phyloP scores from a whole-genome alignment of 495 filamentous ascomycete species.

The Amniculicola lignicola region DNA sequence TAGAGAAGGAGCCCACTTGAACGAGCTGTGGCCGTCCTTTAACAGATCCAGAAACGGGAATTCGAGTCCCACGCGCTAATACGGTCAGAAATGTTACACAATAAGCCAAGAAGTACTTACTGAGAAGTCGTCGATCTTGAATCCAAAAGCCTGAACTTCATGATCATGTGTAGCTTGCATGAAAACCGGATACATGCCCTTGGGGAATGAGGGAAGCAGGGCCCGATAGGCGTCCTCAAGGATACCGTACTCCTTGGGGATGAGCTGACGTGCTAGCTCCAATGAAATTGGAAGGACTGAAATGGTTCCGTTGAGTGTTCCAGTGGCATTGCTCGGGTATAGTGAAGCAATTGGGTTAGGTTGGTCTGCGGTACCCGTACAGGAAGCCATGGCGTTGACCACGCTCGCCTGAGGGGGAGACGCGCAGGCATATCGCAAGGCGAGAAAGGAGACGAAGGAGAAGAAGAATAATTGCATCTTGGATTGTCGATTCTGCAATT shows the following conservation, averaged over 20 bases:
- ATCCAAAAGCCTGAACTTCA: slow-evolving; percentile 23
- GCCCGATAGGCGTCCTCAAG: slow-evolving; percentile 20
- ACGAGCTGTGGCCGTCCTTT: slow-evolving; percentile 21
- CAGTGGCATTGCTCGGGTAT: slow-evolving; percentile 23
- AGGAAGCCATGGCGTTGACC: not conserved
- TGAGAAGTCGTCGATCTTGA: slow-evolving; percentile 21
- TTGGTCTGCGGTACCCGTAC: slow-evolving; percentile 15
- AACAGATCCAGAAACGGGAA: slow-evolving; percentile 30
- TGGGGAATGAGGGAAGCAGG: slow-evolving; percentile 21
- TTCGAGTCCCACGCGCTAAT: slow-evolving; percentile 24
- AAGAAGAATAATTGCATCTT: slow-evolving; percentile 18
- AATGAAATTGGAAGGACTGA: slow-evolving; percentile 22
- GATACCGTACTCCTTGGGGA: slow-evolving; percentile 26
- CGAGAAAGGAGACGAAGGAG: slow-evolving; percentile 19
- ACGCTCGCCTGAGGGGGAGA: not conserved
- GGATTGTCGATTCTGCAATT: slow-evolving; percentile 19
- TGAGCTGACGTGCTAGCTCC: slow-evolving; percentile 24
- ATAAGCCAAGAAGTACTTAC: slow-evolving; percentile 1
- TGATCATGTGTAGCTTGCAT: slow-evolving; percentile 30
- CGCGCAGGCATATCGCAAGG: slow-evolving; percentile 11
- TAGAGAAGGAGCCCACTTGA: slow-evolving; percentile 27
- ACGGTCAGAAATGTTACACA: slow-evolving; percentile 1
- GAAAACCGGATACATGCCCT: slow-evolving; percentile 27
- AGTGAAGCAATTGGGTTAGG: slow-evolving; percentile 25
- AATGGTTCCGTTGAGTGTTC: slow-evolving; percentile 29